Base-by-base conservation (phyloP, 257 asterid species). In the Solanum paucissectum region DNA sequence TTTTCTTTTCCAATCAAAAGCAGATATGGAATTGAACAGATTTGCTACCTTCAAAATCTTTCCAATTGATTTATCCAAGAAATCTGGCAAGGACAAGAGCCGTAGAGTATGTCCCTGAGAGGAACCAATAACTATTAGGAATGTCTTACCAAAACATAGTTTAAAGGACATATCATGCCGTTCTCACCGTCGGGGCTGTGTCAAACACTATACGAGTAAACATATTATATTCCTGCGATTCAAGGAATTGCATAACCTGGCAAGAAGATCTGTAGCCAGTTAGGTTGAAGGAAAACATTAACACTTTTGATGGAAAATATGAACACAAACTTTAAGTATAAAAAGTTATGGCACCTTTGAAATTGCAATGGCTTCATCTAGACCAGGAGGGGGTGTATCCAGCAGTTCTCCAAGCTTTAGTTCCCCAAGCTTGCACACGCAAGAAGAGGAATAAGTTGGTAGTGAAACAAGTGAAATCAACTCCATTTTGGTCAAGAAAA, bases 311-410 rank as follows among this genome's bases (percentile, higher is more conserved):
- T 66, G 38, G 75, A 38, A 25, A 88, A 72, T 64, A 73, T 58
- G 85, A 84, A 25, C 36, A 36, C 66, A 52, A 46, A 87, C 20
- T 40, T 18, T 37, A 37, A 40, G 23, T 36, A 82, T 38, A 64
- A 76, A 94, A 83, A 94, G 92, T 82, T 29, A 38, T 29, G 69
- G 69, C 85, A 82, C 99, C 99, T 97, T 97, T 40, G 98, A 94
- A 91, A 97, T 96, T 73, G 99, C 99, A 89, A 97, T 96, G 81
- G 99, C 99, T 92, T 97, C 99, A 89, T 97, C 99, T 68, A 97
- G 89, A 85, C 99, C 99, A 76, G 99, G 99, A 87, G 99, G 99
- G 87, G 99, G 99, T 38, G 99, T 96, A 92, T 96, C 99, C 93
- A 97, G 95, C 91, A 97, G 93, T 92, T 97, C 99, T 87, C 98